Percentiles rank a stretch among this genome's conserved stretches.
Evolutionary conservation across 73 alveolate species (phyloP).

Genomic region (Paramecium biaurelia): DNA sequence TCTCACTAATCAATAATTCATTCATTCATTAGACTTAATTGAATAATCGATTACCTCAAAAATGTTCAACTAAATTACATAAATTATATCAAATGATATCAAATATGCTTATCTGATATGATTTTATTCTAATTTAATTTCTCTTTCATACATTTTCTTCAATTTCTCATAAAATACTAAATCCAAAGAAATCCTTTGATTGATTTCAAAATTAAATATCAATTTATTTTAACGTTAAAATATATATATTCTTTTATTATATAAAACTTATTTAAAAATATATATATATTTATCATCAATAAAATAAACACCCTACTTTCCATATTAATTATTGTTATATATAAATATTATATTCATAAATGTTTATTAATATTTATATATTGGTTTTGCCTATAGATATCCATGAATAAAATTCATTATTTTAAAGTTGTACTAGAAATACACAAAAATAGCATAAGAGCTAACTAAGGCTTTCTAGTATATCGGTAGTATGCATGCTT

Average conservation of each 20-base stretch:
- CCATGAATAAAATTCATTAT: background rate
- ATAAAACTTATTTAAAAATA: background rate
- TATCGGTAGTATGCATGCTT: conserved; percentile 33
- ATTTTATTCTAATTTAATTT: background rate
- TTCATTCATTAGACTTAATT: background rate
- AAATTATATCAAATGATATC: background rate
- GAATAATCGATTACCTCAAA: background rate
- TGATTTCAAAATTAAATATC: background rate
- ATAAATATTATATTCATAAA: no score
- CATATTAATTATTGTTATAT: background rate
- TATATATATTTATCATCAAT: background rate
- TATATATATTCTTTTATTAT: no score
- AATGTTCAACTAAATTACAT: background rate
- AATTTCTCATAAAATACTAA: background rate
- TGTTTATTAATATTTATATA: background rate
- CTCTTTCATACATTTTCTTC: background rate
- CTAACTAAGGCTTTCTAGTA: conserved; percentile 30
- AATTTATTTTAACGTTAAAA: background rate
- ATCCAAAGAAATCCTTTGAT: background rate
- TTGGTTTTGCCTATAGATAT: background rate
- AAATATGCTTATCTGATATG: no score
- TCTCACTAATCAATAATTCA: background rate
- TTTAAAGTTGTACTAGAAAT: background rate
- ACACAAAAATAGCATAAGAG: background rate
- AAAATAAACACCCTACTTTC: background rate